Conservation (phyloP, 345 rosid genomes). For the Lagerstroemia speciosa region DNA sequence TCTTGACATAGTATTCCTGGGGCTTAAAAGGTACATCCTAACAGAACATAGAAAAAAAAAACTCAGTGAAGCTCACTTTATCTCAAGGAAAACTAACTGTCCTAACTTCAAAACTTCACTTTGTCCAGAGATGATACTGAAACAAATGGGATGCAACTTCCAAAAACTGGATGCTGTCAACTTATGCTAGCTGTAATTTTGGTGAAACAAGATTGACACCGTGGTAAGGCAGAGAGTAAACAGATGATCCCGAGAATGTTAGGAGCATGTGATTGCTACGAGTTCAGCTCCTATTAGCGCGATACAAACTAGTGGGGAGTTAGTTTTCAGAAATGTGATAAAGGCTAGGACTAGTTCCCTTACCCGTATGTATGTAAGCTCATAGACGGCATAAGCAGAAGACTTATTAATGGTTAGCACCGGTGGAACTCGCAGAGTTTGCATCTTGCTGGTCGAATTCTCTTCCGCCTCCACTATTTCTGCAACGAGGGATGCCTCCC, state of each 20-base stretch:
- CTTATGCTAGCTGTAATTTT: too few species aligned
- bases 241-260: not conserved
- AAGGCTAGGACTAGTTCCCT: not conserved
- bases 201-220: too few species aligned
- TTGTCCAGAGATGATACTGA: not conserved
- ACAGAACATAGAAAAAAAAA: not conserved
- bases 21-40: conserved; percentile 84
- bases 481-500: conserved; percentile 82
- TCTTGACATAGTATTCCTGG: conserved; percentile 57
- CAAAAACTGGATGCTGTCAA: too few species aligned
- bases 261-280: not conserved
- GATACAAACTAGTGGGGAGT: not conserved
- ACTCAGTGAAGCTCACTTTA: not conserved
- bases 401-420: conserved; percentile 69
- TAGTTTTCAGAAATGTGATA: not conserved
- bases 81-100: not conserved
- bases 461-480: conserved; percentile 93
- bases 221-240: too few species aligned
- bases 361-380: conserved; percentile 65
- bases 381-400: conserved; percentile 70
- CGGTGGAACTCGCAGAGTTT: conserved; percentile 70
- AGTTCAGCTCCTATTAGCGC: not conserved
- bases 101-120: not conserved
- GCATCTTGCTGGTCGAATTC: conserved; percentile 65
- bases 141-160: too few species aligned